phyloP scores from a whole-genome alignment of 805 yeast species.

The Vanderwaltozyma yarrowii region DNA sequence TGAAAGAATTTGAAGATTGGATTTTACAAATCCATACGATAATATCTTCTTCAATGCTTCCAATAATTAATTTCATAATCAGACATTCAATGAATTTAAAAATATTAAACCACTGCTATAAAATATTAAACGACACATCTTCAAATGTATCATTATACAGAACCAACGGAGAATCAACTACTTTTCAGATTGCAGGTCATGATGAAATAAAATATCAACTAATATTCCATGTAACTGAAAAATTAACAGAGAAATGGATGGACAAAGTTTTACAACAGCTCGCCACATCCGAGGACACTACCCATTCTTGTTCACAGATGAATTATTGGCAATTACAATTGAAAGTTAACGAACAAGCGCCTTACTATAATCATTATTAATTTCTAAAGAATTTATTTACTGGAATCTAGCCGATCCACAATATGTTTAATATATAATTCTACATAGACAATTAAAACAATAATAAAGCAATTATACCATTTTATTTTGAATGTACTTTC shows the following conservation, averaged over 20 bases:
- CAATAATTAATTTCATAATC: conserved; percentile 12
- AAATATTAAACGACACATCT: conserved; percentile 7
- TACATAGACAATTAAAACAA: too few relatives aligned
- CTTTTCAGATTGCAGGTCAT: conserved; percentile 7
- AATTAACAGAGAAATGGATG: conserved; percentile 18
- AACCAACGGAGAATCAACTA: too few relatives aligned
- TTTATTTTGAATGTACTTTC: too few relatives aligned
- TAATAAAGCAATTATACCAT: too few relatives aligned
- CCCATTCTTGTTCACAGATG: conserved; percentile 16
- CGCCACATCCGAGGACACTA: conserved; percentile 16
- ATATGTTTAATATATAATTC: too few relatives aligned
- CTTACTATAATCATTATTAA: conserved; percentile 1
- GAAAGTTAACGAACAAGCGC: conserved; percentile 15
- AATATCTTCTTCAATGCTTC: conserved; percentile 11
- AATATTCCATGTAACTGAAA: conserved; percentile 13
- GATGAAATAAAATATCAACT: conserved; percentile 14
- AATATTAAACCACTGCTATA: conserved; percentile 16
- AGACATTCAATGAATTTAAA: conserved; percentile 7
- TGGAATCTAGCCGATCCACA: background rate
- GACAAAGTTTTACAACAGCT: conserved; percentile 18
- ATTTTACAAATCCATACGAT: conserved; percentile 6
- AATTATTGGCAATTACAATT: conserved; percentile 18
- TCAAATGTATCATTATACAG: too few relatives aligned
- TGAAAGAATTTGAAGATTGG: conserved; percentile 10
- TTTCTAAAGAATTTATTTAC: too few relatives aligned